phyloP scores from a whole-genome alignment of 2,329 filamentous ascomycete genomes.

The Taxawa tesnikishii region DNA sequence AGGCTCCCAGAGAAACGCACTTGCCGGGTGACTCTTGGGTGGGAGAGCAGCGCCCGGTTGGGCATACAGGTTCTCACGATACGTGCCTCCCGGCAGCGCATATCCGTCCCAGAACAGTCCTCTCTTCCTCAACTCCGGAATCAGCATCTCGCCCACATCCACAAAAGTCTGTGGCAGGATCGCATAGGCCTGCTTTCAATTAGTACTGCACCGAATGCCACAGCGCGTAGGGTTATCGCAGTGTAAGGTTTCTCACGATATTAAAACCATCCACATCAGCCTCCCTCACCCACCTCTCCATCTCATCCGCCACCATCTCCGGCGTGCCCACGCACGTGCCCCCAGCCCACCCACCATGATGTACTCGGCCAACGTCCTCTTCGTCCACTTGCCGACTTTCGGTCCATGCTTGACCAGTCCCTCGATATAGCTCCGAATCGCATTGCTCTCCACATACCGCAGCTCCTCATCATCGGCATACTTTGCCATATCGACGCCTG shows the following conservation, averaged over 20 bases:
- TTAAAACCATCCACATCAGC: constrained; percentile 26
- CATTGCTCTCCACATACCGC: constrained; percentile 48
- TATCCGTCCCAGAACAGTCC: constrained; percentile 2
- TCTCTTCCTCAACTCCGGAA: constrained; percentile 36
- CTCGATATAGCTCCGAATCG: constrained; percentile 44
- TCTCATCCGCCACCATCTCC: constrained; percentile 32
- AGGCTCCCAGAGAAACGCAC: too few relatives aligned
- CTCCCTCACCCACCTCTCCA: constrained; percentile 34
- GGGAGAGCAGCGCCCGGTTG: too few relatives aligned
- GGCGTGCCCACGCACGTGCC: constrained; percentile 33
- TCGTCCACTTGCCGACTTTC: constrained; percentile 34
- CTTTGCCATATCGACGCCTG: constrained; percentile 49
- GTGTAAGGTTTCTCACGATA: too few relatives aligned
- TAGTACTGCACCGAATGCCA: too few relatives aligned
- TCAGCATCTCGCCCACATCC: constrained; percentile 36
- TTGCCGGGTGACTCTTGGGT: too few relatives aligned
- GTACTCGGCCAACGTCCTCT: constrained; percentile 30
- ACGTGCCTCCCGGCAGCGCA: too few relatives aligned
- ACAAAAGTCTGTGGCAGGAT: constrained; percentile 41
- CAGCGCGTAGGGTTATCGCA: too few relatives aligned
- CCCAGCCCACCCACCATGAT: constrained; percentile 15
- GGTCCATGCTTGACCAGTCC: constrained; percentile 37
- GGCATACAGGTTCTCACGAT: too few relatives aligned
- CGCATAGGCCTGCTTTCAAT: too few relatives aligned
- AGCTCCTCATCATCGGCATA: constrained; percentile 54